phyloP scores from a whole-genome alignment of 352 stramenopile species.

The Globisporangium orthogonon region DNA sequence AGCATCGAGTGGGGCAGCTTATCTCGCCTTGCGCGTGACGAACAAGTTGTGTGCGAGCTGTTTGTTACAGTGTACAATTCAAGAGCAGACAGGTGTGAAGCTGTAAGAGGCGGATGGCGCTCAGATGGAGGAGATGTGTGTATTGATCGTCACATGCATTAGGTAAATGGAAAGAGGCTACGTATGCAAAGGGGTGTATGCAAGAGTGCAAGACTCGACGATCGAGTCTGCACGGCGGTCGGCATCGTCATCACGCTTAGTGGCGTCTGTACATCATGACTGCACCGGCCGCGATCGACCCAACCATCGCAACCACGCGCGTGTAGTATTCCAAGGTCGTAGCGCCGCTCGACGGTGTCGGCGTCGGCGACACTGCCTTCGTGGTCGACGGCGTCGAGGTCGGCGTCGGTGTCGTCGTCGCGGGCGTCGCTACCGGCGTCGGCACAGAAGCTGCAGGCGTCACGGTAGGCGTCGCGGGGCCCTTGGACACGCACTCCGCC shows the following conservation, averaged over 20 bases:
- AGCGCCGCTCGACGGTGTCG: neutral
- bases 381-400: neutral
- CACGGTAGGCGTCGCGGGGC: neutral
- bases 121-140: no score
- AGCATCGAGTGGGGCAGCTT: no score
- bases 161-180: no score
- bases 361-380: neutral
- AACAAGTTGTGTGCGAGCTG: no score
- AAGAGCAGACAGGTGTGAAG: no score
- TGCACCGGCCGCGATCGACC: constrained; percentile 4
- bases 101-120: no score
- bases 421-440: neutral
- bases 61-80: no score
- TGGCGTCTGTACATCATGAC: constrained; percentile 9
- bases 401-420: neutral
- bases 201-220: no score
- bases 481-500: neutral
- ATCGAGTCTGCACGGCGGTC: no score
- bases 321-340: constrained; percentile 6
- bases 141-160: no score
- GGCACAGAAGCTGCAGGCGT: neutral
- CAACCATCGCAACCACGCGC: constrained; percentile 6
- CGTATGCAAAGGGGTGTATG: no score
- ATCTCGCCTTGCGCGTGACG: no score
- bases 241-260: neutral